Evolutionary conservation across 1,139 yeast genomes (phyloP).

Genomic region (Geotrichum histeridarum): DNA sequence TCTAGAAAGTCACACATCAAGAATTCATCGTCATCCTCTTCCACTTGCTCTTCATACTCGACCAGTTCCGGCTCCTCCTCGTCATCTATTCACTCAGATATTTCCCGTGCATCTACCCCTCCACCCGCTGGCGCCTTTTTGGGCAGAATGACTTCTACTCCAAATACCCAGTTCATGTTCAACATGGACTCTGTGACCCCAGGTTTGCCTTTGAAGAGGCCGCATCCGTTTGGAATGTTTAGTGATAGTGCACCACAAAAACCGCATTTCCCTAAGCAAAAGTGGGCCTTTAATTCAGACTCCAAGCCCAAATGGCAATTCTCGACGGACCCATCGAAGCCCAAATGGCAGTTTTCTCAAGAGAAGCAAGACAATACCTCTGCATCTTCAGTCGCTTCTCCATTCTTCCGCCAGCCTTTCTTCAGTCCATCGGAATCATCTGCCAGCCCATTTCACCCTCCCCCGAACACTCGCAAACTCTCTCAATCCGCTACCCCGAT

Average conservation of each 20-base stretch:
- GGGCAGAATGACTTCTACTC: neutral
- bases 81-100: constrained; percentile 14
- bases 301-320: constrained; percentile 14
- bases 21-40: constrained; percentile 15
- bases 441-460: constrained; percentile 7
- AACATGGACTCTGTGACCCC: constrained; percentile 1
- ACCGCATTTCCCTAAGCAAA: constrained; percentile 8
- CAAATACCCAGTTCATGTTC: constrained; percentile 3
- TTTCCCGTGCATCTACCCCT: constrained; percentile 8
- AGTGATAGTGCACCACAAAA: constrained; percentile 3
- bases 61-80: constrained; percentile 18
- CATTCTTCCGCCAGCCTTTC: constrained; percentile 19
- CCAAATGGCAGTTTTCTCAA: constrained; percentile 5
- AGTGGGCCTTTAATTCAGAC: constrained; percentile 12
- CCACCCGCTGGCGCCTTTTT: constrained; percentile 11
- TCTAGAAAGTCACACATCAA: constrained; percentile 10
- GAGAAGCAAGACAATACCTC: neutral
- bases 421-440: constrained; percentile 14
- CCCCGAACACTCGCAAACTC: constrained; percentile 3
- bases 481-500: neutral
- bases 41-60: constrained; percentile 26
- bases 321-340: constrained; percentile 3
- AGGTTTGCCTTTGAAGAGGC: constrained; percentile 12
- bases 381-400: constrained; percentile 4
- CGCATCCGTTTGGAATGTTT: constrained; percentile 11